phyloP scores from a whole-genome alignment of 1,284 basidiomycete genomes.

The Stereum hirsutum region DNA sequence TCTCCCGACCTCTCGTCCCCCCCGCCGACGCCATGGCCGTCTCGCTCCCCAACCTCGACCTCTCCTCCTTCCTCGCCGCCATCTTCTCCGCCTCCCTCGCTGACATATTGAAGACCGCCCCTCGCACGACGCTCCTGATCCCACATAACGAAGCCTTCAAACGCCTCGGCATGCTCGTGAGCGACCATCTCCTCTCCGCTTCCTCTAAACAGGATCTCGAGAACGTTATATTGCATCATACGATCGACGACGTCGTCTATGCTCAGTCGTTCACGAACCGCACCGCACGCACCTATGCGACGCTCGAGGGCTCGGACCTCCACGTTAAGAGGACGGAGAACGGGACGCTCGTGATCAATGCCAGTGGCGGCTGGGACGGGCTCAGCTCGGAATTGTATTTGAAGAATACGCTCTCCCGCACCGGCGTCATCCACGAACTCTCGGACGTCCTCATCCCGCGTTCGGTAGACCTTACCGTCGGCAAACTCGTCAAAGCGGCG shows the following conservation, averaged over 20 bases:
- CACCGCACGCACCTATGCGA: conserved; percentile 59
- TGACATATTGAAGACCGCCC: conserved; percentile 54
- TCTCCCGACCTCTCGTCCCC: conserved; percentile 76
- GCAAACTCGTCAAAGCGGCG: conserved; percentile 85
- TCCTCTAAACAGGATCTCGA: conserved; percentile 73
- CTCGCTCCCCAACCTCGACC: conserved; percentile 73
- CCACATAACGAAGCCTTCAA: conserved; percentile 87
- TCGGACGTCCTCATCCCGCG: conserved; percentile 86
- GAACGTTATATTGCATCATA: conserved; percentile 80
- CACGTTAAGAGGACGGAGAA: conserved; percentile 45
- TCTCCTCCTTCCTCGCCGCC: conserved; percentile 87
- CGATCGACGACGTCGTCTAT: conserved; percentile 75
- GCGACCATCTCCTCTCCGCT: conserved; percentile 76
- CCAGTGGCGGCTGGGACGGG: conserved; percentile 70
- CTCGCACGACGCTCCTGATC: conserved; percentile 78
- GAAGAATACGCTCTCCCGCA: conserved; percentile 71
- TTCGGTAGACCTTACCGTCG: conserved; percentile 77
- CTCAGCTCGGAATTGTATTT: conserved; percentile 50
- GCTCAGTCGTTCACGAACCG: conserved; percentile 50
- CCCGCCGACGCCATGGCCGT: conserved; percentile 80
- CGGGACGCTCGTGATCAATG: conserved; percentile 39
- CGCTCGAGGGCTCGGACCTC: conserved; percentile 67
- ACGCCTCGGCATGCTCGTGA: conserved; percentile 76
- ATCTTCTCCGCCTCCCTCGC: conserved; percentile 80
- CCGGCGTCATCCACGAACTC: conserved; percentile 88